These are phyloP conservation scores for Botryotinia globosa DNA, from an alignment of 2,329 filamentous ascomycete species.

Conservation along the genomic window DNA sequence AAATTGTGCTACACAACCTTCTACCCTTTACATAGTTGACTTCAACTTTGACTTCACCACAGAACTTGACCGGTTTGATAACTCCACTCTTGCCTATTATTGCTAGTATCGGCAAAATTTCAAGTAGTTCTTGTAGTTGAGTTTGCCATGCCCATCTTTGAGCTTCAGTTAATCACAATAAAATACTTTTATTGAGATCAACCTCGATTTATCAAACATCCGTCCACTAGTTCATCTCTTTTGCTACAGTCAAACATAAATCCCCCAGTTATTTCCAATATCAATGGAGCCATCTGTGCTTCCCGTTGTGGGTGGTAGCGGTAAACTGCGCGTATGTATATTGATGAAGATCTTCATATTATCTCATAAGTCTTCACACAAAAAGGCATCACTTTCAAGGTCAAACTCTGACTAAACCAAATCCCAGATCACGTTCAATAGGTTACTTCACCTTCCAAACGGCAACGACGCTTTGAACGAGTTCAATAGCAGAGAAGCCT, in stretches of 20 bases:
- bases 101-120: neutral
- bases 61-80: neutral
- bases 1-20: neutral
- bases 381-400: neutral
- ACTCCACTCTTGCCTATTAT: neutral
- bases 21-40: neutral
- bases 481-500: slow-evolving; percentile 38
- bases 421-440: slow-evolving; percentile 45
- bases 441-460: slow-evolving; percentile 46
- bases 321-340: slow-evolving; percentile 6
- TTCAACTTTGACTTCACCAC: neutral
- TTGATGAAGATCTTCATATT: neutral
- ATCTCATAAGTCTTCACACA: neutral
- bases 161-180: neutral
- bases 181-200: neutral
- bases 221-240: neutral
- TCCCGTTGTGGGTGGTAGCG: neutral
- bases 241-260: neutral
- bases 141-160: neutral
- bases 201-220: neutral
- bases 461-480: slow-evolving; percentile 46
- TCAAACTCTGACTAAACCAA: neutral
- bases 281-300: neutral
- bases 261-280: neutral
- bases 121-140: slow-evolving; percentile 3